Base-by-base conservation (phyloP, 805 yeast species). In the Candida parachauliodes region DNA sequence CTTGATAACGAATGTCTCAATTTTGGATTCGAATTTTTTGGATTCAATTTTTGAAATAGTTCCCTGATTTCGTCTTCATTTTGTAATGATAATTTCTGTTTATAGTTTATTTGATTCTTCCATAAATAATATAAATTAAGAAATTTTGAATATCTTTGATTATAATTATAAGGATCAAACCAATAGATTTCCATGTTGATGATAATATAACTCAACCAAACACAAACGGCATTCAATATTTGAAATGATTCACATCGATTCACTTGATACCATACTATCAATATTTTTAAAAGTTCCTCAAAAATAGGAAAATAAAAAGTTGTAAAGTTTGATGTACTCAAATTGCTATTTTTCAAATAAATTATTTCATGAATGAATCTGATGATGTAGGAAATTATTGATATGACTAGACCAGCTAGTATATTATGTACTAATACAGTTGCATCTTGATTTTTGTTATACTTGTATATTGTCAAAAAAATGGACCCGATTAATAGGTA, bases 81-180 rank as follows among this genome's bases (percentile, higher is more conserved):
- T 18, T 36, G 35, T 27, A 14, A 28, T 18, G 39, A 39, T 27
- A 28, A 39, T 12, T 37, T 47, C 25, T 31, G 35, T 19, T 33
- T 37, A 24, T 36, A 45, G 10, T 32, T 20, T 25, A 43, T 45
- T 30, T 50, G 53, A 34, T 46, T 33, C 8, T 15, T 21, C 51
- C 54, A 55, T 19, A 51, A 24, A 9, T 46, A 41, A 32, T 54
- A 46, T 25, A 44, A 40, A 18, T 34, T 32, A 22, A 49, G 26
- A 33, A 52, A 55, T 30, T 45, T 44, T 2, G 32, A 24, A 39
- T 43, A 52, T 28, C 26, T 34, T n/a, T 29, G 18, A 2, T 32
- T 11, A 32, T 52, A 53, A 27, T 35, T 28, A 3, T 19, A 5
- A 4, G 49, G 45, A 32, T 32, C 16, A 26, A 30, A 29, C 28